phyloP scores from a whole-genome alignment of 2,329 filamentous ascomycete genomes.

The Aaosphaeria arxii region DNA sequence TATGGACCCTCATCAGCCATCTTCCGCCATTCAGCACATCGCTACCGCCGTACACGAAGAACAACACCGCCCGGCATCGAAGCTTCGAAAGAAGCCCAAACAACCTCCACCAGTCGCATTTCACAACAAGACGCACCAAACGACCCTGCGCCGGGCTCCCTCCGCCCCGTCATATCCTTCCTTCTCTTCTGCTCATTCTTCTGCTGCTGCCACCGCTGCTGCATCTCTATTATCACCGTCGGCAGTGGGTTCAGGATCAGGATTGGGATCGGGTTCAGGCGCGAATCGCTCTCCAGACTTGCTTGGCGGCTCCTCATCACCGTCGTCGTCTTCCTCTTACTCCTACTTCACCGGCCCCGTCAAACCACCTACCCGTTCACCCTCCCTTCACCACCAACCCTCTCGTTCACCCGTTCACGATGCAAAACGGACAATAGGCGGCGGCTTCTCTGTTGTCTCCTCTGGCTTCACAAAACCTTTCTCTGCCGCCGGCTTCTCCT shows the following conservation, averaged over 20 bases:
- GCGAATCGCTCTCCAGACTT: background rate
- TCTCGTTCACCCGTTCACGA: no score
- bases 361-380: background rate
- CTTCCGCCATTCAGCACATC: background rate
- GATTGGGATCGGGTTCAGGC: no score
- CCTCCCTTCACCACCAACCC: conserved; percentile 3
- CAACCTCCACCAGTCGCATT: conserved; percentile 11
- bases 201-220: background rate
- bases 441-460: background rate
- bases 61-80: background rate
- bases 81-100: background rate
- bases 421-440: no score
- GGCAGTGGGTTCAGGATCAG: no score
- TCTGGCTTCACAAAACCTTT: background rate
- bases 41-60: no score
- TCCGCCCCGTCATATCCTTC: conserved; percentile 25
- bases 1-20: background rate
- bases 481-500: background rate
- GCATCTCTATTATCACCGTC: background rate
- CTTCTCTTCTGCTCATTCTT: conserved; percentile 5
- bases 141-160: conserved; percentile 16
- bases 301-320: background rate
- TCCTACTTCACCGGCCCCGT: background rate
- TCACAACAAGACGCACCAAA: conserved; percentile 11
- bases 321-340: conserved; percentile 2